Percentiles rank a stretch among this genome's conserved stretches.
These are phyloP conservation scores for Colletotrichum nymphaeae DNA, from an alignment of 2,329 filamentous ascomycete species.

Conservation along the genomic window DNA sequence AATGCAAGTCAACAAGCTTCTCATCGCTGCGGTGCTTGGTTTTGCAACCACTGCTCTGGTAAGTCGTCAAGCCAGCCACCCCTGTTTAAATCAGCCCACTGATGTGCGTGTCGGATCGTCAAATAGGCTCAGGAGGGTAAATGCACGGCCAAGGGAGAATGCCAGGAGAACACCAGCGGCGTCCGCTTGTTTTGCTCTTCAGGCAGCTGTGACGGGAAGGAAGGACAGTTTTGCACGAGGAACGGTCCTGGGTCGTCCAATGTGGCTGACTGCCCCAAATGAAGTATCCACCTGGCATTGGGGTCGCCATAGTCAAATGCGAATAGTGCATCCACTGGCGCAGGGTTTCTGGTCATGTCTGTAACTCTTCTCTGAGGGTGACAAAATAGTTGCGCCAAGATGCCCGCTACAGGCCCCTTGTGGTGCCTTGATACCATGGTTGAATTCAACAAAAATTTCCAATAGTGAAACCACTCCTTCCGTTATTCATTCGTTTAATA, in stretches of 20 bases:
- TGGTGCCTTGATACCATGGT: too few relatives aligned
- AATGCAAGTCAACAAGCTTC: conserved; percentile 1
- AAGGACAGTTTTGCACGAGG: conserved; percentile 4
- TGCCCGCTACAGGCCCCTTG: too few relatives aligned
- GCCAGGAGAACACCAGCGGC: conserved; percentile 9
- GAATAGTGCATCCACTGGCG: background rate
- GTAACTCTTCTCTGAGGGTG: background rate
- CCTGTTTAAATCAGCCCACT: background rate
- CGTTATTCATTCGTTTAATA: too few relatives aligned
- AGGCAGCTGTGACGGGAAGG: conserved; percentile 7
- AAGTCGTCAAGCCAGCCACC: background rate
- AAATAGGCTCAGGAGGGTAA: conserved; percentile 15
- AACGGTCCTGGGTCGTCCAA: conserved; percentile 18
- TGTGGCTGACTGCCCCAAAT: background rate
- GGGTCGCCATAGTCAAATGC: background rate
- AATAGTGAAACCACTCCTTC: too few relatives aligned
- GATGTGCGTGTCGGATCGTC: background rate
- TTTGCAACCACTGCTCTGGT: conserved; percentile 14
- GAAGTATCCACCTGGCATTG: background rate
- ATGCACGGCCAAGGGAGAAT: conserved; percentile 12
- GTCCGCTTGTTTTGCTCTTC: conserved; percentile 7
- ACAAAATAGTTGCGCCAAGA: background rate
- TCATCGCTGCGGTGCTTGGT: background rate
- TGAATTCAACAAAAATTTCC: too few relatives aligned
- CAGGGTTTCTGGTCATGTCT: background rate